These are phyloP conservation scores for Colletotrichum sojae DNA, from an alignment of 2,329 filamentous ascomycete species.

Conservation along the genomic window DNA sequence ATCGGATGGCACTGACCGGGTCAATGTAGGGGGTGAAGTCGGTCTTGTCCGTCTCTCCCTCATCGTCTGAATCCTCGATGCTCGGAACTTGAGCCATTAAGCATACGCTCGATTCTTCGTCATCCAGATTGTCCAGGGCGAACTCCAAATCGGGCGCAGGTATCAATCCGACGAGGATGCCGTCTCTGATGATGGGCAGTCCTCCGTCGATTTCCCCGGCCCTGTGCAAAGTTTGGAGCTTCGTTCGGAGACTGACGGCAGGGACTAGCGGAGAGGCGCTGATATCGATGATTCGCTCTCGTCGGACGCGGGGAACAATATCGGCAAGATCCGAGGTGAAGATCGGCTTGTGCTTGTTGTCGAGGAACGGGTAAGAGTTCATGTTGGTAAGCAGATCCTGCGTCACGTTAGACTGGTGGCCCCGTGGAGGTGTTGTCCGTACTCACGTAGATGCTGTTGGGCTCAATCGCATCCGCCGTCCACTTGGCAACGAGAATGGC, in stretches of 20 bases:
- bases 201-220: slow-evolving; percentile 94
- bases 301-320: slow-evolving; percentile 82
- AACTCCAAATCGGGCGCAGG: slow-evolving; percentile 95
- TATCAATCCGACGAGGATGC: slow-evolving; percentile 88
- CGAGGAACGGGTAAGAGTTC: slow-evolving; percentile 98
- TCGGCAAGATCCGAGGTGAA: slow-evolving; percentile 92
- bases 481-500: slow-evolving; percentile 96
- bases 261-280: slow-evolving; percentile 84
- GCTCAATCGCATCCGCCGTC: slow-evolving; percentile 96
- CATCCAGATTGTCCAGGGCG: slow-evolving; percentile 85
- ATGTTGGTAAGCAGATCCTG: slow-evolving; percentile 93
- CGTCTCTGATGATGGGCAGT: slow-evolving; percentile 85
- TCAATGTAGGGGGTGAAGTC: slow-evolving; percentile 96
- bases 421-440: rapidly evolving
- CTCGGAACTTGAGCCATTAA: slow-evolving; percentile 81
- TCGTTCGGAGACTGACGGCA: slow-evolving; percentile 81
- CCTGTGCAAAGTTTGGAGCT: slow-evolving; percentile 85
- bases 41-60: slow-evolving; percentile 72
- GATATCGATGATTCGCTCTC: slow-evolving; percentile 89
- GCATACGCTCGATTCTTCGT: slow-evolving; percentile 82
- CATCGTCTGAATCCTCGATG: slow-evolving; percentile 76
- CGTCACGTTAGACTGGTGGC: slow-evolving; percentile 42
- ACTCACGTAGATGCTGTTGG: slow-evolving; percentile 89
- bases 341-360: slow-evolving; percentile 93
- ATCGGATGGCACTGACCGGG: slow-evolving; percentile 68